Conservation (phyloP, 129 eudicot species). For the Flaveria robusta region DNA sequence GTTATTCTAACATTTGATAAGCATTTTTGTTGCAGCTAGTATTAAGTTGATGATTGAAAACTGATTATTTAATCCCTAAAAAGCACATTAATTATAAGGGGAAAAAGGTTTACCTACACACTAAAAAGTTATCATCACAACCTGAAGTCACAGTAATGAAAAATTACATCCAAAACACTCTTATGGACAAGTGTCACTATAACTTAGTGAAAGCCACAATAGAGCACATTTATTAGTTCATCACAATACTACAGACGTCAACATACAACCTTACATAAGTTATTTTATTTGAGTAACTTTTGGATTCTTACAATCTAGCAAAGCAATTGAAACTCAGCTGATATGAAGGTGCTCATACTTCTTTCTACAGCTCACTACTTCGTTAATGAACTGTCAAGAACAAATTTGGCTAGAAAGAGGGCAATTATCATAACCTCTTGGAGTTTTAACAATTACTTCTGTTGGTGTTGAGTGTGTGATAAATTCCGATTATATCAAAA, state of each 20-base stretch:
- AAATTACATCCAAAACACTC: conserved; percentile 2
- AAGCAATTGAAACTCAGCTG: background rate
- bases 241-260: conserved; percentile 9
- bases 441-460: background rate
- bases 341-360: background rate
- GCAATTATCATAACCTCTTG: too few relatives aligned
- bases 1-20: too few relatives aligned
- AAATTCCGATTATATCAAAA: conserved; percentile 5
- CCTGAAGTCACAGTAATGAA: conserved; percentile 9
- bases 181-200: background rate
- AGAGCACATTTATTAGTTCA: conserved; percentile 15
- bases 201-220: conserved; percentile 5
- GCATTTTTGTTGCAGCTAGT: too few relatives aligned
- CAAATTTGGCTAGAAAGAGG: too few relatives aligned
- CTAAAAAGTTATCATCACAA: background rate
- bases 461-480: background rate
- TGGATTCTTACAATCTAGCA: conserved; percentile 1
- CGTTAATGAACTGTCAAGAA: too few relatives aligned
- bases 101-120: background rate
- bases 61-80: background rate
- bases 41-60: background rate
- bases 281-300: conserved; percentile 6
- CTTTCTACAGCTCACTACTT: conserved; percentile 1
- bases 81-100: background rate
- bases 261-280: background rate